phyloP scores from a whole-genome alignment of 495 filamentous ascomycete genomes.

The Neurospora sp. region DNA sequence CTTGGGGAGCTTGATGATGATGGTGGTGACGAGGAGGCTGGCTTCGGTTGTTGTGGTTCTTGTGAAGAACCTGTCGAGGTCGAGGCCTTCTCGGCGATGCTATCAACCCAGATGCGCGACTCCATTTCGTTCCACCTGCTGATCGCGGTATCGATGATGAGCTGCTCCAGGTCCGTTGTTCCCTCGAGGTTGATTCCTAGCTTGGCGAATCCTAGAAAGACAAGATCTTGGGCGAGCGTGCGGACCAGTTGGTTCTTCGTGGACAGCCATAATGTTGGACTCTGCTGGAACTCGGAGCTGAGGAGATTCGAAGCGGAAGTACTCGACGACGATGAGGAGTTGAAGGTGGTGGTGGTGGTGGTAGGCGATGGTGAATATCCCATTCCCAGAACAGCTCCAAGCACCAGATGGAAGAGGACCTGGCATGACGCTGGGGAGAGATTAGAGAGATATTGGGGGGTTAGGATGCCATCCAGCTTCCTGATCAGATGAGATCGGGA shows the following conservation, averaged over 20 bases:
- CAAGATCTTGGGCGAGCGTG: conserved; percentile 26
- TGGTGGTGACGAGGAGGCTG: neutral
- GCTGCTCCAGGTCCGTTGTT: conserved; percentile 16
- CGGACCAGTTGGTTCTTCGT: conserved; percentile 27
- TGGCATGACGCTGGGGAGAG: conserved; percentile 11
- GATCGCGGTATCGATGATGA: conserved; percentile 21
- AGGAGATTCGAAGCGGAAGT: neutral
- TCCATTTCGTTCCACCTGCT: conserved; percentile 23
- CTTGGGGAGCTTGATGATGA: neutral
- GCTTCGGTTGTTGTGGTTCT: neutral
- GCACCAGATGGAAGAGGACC: conserved; percentile 21
- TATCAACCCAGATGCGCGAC: conserved; percentile 15
- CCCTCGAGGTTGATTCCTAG: conserved; percentile 22
- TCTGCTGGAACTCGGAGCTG: conserved; percentile 12
- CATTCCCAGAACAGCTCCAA: conserved; percentile 20
- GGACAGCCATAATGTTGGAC: conserved; percentile 23
- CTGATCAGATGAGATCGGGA: conserved; percentile 18
- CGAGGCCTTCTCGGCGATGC: neutral
- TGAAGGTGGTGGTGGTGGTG: neutral
- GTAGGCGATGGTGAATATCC: conserved; percentile 3
- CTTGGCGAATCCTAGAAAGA: conserved; percentile 19
- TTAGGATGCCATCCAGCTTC: conserved; percentile 19
- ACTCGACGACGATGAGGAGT: neutral
- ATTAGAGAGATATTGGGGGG: conserved; percentile 17
- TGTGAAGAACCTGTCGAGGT: neutral